Base-by-base conservation (phyloP, 1,139 yeast genomes). In the Blastobotrys persicus region DNA sequence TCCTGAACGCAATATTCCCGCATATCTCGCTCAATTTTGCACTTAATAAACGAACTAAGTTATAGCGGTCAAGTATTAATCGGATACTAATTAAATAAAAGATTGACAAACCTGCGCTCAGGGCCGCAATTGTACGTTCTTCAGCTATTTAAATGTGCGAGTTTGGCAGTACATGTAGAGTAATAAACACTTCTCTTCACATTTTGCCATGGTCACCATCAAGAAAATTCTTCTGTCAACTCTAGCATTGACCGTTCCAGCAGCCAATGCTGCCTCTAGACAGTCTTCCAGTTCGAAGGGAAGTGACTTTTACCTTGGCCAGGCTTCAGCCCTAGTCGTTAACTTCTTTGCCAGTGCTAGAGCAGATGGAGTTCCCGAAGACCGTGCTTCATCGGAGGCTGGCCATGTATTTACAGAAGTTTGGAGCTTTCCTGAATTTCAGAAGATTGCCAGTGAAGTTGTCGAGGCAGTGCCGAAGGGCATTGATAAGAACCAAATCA, bases 331-430 rank as follows among this genome's bases (percentile, higher is more conserved):
- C 14, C 45, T 31, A 6, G 52, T 45, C 11, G 55, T 53, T 31
- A 47, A 51, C 26, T 44, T 51, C n/a, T 47, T 46, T 13, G 52
- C 46, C 16, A 31, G 45, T 32, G 48, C 47, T 34, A 44, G 50
- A 39, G 18, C 48, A 16, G 43, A 56, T 18, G 43, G 45, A 13
- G 60, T 61, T 7, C 45, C 49, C 17, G 57, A 51, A 19, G 52
- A 46, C 13, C 49, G 51, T 26, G 65, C 65, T 4, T 58, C 64
- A 4, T 56, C 61, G 9, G 62, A 57, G 42, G 62, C 62, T 9
- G 46, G 45, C 14, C 52, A 56, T 31, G 53, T 59, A 34, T 49
- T 58, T 18, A 52, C 54, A 39, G 57, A 45, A 13, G 45, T 59
- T 13, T 45, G 53, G 44, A 51, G 55, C 44, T 52, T 53, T 39